Evolutionary conservation across 1,139 yeast genomes (phyloP), one percentile per base, ranked within the genome.

Genomic region (Pichia cactophila): DNA sequence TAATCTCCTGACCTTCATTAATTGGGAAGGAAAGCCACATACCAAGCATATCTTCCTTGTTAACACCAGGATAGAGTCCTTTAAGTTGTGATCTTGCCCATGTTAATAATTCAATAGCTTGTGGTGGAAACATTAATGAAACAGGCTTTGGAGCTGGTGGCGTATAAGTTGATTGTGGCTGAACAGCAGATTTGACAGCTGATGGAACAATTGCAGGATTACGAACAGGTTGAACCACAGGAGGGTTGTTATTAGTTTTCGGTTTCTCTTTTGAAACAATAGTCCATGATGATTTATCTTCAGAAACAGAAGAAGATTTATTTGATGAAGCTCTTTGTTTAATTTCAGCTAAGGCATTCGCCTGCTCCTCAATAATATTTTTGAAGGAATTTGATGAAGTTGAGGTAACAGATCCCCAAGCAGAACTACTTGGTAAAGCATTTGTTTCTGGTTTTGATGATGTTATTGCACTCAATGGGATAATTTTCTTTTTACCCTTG

Each of bases 41-140:
- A 53, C 86, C 83, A 51, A 92, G 71, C 49, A 92, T 80, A 62
- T 86, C 96, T 56, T 82, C 84, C 46, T 74, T 74, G 29, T 85
- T 77, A 41, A 89, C 92, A 23, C 88, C 83, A 6, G 83, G 78
- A 61, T 86, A 84, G 61, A 92, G 72, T 54, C 78, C 83, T 53
- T 77, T 75, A 74, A 92, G 77, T 56, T 87, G 80, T 10, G 80
- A 64, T 60, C 92, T 80, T 57, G 95, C 88, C 97, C 97, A 92
- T 42, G 77, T 72, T 51, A 89, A 66, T 57, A 90, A 88, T 54
- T 87, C 96, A 62, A 85, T 81, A 1, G 61, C 57, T 9, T 69
- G 69, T 33, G 69, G 60, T 33, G 55, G 55, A 20, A 45, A 46
- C 12, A 9, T 6, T 35, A 35, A 35, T 45, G 52, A 41, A 11